A percentile compares a stretch with the other conserved stretches of the same genome.
Evolutionary conservation across 164 flowering plant species (phyloP).

Genomic region (Nymphaea thermarum): DNA sequence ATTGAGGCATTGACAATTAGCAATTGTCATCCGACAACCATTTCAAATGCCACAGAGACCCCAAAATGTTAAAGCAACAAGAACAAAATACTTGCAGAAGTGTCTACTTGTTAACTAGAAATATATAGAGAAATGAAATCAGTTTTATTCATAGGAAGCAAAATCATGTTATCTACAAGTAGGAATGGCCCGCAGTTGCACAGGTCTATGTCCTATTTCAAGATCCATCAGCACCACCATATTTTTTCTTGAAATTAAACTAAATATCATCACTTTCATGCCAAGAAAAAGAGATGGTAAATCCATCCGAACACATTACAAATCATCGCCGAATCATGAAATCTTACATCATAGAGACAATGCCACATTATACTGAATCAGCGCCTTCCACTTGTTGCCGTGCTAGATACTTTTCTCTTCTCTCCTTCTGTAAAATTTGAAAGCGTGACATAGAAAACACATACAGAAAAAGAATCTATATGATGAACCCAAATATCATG

Average conservation of each 20-base stretch:
- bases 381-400: slow-evolving; percentile 73
- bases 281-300: neutral
- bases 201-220: neutral
- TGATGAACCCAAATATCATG: neutral
- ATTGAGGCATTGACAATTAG: no score
- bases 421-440: slow-evolving; percentile 42
- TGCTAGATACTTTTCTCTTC: slow-evolving; percentile 85
- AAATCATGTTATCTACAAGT: neutral
- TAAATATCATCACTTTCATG: neutral
- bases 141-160: neutral
- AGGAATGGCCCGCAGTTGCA: neutral
- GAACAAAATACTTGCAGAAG: neutral
- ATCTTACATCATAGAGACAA: neutral
- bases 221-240: neutral
- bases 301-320: neutral
- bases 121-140: neutral
- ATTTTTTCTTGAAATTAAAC: neutral
- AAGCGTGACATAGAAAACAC: neutral
- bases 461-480: neutral
- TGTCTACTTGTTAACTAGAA: neutral
- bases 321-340: neutral
- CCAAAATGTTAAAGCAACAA: neutral
- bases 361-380: slow-evolving; percentile 39
- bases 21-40: no score
- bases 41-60: no score